Evolutionary conservation across 306 rosid species (phyloP), one percentile per base, ranked within the genome.

Genomic region (Ochetophila trinervis): DNA sequence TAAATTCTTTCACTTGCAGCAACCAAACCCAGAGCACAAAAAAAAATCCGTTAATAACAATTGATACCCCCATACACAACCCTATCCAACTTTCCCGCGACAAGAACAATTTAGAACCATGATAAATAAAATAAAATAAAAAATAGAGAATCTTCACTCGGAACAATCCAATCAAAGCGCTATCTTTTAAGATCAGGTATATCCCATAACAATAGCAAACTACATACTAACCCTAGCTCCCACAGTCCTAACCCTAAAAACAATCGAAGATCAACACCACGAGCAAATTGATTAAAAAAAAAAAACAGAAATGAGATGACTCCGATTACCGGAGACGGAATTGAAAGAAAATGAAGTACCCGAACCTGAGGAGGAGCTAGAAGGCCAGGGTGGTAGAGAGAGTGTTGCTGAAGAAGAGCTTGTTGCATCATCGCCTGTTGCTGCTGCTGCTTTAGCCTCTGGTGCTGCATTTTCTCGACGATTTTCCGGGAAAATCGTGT

Each of bases 391-490:
- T 93, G 98, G 76, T 93, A 93, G 73, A 93, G 86, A 66, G 98
- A 86, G 51, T 93, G 98, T 57, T 93, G 98, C 71, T 93, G 98
- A 27, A 93, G 88, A 62, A 93, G 89, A 73, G 98, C 97, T 69
- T 93, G 98, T 48, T 93, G 98, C 95, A 93, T 89, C 91, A 93
- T 76, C 83, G 97, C 97, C 81, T 93, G 98, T 18, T 91, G 97
- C 71, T 75, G 80, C 68, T 92, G 98, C 90, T 92, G 97, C 87
- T 90, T 93, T 75, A 93, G 74, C 85, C 98, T 86, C 78, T 84
- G 96, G 77, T 89, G 91, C 88, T 93, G 98, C 98, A 93, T 93
- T 89, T 79, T 72, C 61, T 23, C 71, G 75, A 22, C 67, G 66
- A 75, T 76, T 72, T 56, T 64, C 71, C 79, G 68, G 52, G 44